These are phyloP conservation scores for Russula ochroleuca DNA, from an alignment of 768 basidiomycete genomes.

Conservation along the genomic window DNA sequence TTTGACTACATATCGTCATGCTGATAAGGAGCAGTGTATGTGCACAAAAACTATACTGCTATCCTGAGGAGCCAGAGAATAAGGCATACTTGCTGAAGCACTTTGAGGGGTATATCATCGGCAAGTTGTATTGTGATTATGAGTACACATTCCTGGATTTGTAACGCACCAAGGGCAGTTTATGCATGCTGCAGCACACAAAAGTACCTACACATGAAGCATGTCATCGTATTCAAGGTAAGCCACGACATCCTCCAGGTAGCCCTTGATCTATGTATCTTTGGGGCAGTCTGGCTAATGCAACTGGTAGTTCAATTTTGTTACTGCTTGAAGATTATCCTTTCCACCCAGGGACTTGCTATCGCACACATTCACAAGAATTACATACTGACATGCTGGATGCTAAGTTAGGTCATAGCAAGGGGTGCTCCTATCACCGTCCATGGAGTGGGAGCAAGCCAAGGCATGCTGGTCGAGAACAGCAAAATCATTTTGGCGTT, in stretches of 20 bases:
- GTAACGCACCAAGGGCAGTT: constrained; percentile 71
- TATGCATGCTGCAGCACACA: too few relatives aligned
- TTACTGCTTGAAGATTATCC: constrained; percentile 92
- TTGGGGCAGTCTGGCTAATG: constrained; percentile 11
- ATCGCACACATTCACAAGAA: constrained; percentile 91
- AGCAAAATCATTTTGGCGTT: too few relatives aligned
- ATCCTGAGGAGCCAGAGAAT: constrained; percentile 79
- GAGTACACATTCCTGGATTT: constrained; percentile 74
- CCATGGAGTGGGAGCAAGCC: constrained; percentile 48
- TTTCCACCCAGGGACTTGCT: constrained; percentile 72
- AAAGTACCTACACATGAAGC: constrained; percentile 94
- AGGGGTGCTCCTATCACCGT: constrained; percentile 41
- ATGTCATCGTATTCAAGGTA: constrained; percentile 94
- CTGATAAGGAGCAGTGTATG: constrained; percentile 58
- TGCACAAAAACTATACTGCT: constrained; percentile 67
- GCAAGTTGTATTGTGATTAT: constrained; percentile 79
- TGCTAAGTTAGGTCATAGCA: constrained; percentile 66
- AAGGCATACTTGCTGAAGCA: constrained; percentile 92
- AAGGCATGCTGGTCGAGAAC: too few relatives aligned
- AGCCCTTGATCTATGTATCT: constrained; percentile 22
- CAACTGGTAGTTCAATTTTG: constrained; percentile 86
- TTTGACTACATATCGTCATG: constrained; percentile 83
- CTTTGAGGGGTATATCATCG: constrained; percentile 94
- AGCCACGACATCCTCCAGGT: constrained; percentile 96
- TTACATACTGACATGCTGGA: constrained; percentile 70